Evolutionary conservation across 495 filamentous ascomycete genomes (phyloP).

Genomic region (Daldinia decipiens): DNA sequence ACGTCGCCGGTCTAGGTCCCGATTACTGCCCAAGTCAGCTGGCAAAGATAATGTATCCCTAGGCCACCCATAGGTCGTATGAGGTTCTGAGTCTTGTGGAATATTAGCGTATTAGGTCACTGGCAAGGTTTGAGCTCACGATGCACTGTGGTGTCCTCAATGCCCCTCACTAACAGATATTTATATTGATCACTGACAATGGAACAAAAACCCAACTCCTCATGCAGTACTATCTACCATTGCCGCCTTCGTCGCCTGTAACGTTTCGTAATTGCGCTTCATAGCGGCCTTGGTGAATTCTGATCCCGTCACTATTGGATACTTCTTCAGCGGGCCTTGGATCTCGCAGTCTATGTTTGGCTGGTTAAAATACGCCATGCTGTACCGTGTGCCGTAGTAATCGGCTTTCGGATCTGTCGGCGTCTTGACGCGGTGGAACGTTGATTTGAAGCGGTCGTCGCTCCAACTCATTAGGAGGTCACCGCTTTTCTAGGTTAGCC

Average conservation of each 20-base stretch:
- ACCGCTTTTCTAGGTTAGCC: conserved; percentile 48
- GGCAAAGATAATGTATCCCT: no score
- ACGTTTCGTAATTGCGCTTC: conserved; percentile 65
- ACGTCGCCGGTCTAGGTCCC: no score
- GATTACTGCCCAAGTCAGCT: no score
- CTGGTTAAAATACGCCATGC: conserved; percentile 75
- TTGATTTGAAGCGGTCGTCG: conserved; percentile 74
- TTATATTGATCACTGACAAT: no score
- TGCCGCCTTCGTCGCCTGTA: conserved; percentile 51
- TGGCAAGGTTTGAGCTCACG: no score
- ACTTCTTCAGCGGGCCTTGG: conserved; percentile 69
- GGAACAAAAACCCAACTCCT: no score
- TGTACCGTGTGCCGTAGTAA: conserved; percentile 68
- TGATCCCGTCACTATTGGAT: conserved; percentile 66
- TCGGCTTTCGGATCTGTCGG: conserved; percentile 61
- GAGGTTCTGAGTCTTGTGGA: background rate
- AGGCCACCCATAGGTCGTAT: no score
- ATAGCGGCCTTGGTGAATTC: conserved; percentile 68
- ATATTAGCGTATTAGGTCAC: background rate
- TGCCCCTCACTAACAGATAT: no score
- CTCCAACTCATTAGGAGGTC: conserved; percentile 76
- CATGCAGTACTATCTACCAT: background rate
- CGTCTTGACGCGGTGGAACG: conserved; percentile 70
- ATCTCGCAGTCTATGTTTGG: conserved; percentile 68
- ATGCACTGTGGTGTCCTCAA: no score